A percentile compares a stretch with the other conserved stretches of the same genome.
These are phyloP conservation scores for Hibiscus syriacus DNA, from an alignment of 345 rosid genomes.

Conservation along the genomic window DNA sequence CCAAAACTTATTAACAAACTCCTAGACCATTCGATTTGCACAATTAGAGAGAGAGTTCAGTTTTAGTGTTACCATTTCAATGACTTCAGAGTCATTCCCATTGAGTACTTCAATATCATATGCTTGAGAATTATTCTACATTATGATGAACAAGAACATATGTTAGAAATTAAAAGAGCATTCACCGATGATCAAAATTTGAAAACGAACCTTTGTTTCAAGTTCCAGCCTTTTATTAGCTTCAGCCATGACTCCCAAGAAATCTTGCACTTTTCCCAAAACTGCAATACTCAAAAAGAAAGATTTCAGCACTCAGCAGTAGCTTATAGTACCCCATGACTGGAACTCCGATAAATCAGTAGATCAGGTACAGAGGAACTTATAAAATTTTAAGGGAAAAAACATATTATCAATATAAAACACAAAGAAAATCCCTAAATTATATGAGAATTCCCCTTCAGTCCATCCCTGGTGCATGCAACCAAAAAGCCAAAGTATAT, in stretches of 20 bases:
- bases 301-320: too few relatives aligned
- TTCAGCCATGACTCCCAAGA: constrained; percentile 64
- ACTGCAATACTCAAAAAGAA: too few relatives aligned
- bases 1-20: background rate
- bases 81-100: constrained; percentile 62
- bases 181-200: background rate
- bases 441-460: too few relatives aligned
- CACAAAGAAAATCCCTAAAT: too few relatives aligned
- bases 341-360: too few relatives aligned
- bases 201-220: constrained; percentile 42
- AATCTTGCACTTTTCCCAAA: constrained; percentile 63
- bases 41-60: background rate
- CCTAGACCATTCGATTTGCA: background rate
- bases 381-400: too few relatives aligned
- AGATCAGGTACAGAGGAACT: too few relatives aligned
- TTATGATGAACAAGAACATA: background rate
- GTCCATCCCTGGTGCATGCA: too few relatives aligned
- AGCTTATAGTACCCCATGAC: background rate
- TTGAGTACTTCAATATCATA: constrained; percentile 63
- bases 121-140: constrained; percentile 46
- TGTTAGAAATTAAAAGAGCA: background rate
- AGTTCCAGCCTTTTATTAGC: constrained; percentile 54
- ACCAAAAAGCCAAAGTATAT: too few relatives aligned
- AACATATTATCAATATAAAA: too few relatives aligned
- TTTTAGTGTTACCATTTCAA: constrained; percentile 53